Evolutionary conservation across 2,329 filamentous ascomycete genomes (phyloP), one percentile per base, ranked within the genome.

Genomic region (Trichoderma sp.): DNA sequence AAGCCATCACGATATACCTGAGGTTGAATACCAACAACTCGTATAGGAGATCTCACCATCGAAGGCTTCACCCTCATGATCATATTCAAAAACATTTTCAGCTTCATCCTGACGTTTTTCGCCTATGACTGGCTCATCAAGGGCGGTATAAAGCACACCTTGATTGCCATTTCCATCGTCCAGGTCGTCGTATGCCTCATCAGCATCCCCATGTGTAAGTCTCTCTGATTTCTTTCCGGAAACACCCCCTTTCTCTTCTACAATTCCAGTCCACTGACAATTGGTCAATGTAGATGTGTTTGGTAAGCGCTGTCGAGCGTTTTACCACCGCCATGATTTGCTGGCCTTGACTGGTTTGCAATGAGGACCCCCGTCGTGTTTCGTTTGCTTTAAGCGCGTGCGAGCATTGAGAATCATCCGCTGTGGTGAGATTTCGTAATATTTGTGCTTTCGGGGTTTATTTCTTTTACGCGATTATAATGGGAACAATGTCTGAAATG

Each of bases 61-160:
- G 95, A 98, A 84, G 94, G 92, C 7, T 97, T 98, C 83, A 98
- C 95, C 0, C 94, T 94, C 84, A 90, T 97, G 82, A 89, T 98
- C 78, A 92, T 98, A 72, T 98, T 98, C 88, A 98, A 98, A 85
- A 98, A 98, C 84, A 89, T 98, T 77, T 97, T 98, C 85, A 94
- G 92, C 77, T 98, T 97, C 80, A 91, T 91, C 7, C 86, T 98
- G 74, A 97, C 95, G 0, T 97, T 92, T 82, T 93, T 91, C 79
- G 95, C 94, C 1, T 97, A 94, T 80, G 88, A 95, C 75, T 98
- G 96, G 95, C 88, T 98, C 31, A 88, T 93, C 11, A 78, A 85
- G 1, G 91, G 91, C 2, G 90, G 92, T n/a, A 89, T 91, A 76
- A 87, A 89, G 64, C 83, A 83, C 6, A 86, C 85, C 0, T 96